Base-by-base conservation (phyloP, 495 filamentous ascomycete genomes). In the Podospora anserina region DNA sequence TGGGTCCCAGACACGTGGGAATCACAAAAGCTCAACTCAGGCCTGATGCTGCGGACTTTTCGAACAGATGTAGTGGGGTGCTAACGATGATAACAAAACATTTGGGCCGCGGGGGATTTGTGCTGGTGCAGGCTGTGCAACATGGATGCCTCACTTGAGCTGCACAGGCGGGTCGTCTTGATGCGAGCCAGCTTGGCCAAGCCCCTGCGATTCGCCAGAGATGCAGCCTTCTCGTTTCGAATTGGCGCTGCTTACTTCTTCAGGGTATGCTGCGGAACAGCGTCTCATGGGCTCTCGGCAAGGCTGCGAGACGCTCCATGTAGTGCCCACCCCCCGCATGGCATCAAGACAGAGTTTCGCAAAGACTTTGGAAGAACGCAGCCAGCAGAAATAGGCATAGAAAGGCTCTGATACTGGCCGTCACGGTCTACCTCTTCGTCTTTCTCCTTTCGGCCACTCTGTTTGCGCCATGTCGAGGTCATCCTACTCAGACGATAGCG, bases 101-200 rank as follows among this genome's bases (percentile, higher is more conserved):
- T 26, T 49, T 28, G 6, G 26, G 15, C 16, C 5, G 26, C 7
- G 59, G 30, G 59, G 59, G 59, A 27, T 6, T 26, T 26, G 26
- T 5, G 23, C 23, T 60, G 20, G 15, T 60, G 55, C 64, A 60
- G 64, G 7, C 49, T 44, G 39, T 55, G 60, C 39, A 49, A 49
- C 39, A 49, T 18, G 15, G 39, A 49, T 49, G 39, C 39, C 39
- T 49, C 39, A 18, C 39, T 49, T 16, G 39, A 9, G 39, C 39
- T 49, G 39, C 39, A 49, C 39, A 49, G 39, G 39, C 39, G 39
- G 39, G 39, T 49, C 39, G 39, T 49, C 39, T 49, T 49, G 39
- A 16, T 49, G 39, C 15, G 39, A 49, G 9, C 39, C 39, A 11
- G 39, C 39, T 13, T 16, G 39, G 39, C 34, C 34, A 39, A 39